A percentile compares a stretch with the other conserved stretches of the same genome.
These are phyloP conservation scores for Xylaria sp. DNA, from an alignment of 2,329 filamentous ascomycete genomes.

Conservation along the genomic window DNA sequence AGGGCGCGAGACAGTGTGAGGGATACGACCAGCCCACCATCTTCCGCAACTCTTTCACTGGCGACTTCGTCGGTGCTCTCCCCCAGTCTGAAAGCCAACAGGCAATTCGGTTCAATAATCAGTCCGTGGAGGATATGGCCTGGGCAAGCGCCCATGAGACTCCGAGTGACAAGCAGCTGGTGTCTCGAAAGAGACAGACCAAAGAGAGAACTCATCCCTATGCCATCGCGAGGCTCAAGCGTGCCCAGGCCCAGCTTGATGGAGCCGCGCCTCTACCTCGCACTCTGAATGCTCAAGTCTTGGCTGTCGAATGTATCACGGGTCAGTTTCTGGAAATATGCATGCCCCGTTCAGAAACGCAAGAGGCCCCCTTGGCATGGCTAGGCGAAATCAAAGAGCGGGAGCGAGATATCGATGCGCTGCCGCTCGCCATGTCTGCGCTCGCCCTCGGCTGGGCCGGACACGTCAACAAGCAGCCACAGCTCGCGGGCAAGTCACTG, in stretches of 20 bases:
- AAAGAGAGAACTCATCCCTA: constrained; percentile 17
- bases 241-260: constrained; percentile 7
- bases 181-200: neutral
- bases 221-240: constrained; percentile 7
- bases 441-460: constrained; percentile 42
- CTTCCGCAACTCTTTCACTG: constrained; percentile 37
- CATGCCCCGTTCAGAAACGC: constrained; percentile 27
- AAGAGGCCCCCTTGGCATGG: constrained; percentile 40
- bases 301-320: constrained; percentile 36
- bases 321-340: constrained; percentile 37
- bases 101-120: constrained; percentile 15
- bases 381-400: constrained; percentile 34
- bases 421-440: constrained; percentile 42
- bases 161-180: neutral
- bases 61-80: constrained; percentile 21
- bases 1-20: constrained; percentile 38
- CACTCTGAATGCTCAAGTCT: constrained; percentile 26
- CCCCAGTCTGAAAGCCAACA: neutral
- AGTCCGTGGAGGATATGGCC: constrained; percentile 2
- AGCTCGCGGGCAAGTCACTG: constrained; percentile 38
- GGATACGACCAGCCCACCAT: constrained; percentile 35
- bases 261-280: constrained; percentile 22
- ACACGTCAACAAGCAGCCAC: constrained; percentile 27
- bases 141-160: constrained; percentile 16
- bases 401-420: constrained; percentile 36